These are phyloP conservation scores for Oenanthe javanica DNA, from an alignment of 140 eudicot genomes.

Conservation along the genomic window DNA sequence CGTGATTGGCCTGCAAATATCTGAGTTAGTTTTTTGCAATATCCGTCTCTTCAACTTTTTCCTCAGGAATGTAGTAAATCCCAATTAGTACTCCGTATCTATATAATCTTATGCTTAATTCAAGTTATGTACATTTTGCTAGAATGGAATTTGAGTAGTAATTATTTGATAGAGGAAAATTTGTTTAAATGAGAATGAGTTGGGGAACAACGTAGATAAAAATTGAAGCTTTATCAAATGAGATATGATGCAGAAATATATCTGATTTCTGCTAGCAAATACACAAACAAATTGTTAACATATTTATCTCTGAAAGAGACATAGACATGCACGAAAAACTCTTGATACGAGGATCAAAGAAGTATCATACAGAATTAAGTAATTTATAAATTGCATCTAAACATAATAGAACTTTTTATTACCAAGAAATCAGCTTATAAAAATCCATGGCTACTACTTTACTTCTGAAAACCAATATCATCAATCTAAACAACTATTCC, in stretches of 20 bases:
- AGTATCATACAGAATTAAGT: not conserved
- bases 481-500: not conserved
- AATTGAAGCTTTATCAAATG: not conserved
- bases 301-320: not conserved
- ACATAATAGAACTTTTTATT: not conserved
- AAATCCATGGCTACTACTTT: not conserved
- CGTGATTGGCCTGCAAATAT: conserved; percentile 28
- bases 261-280: not conserved
- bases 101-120: not conserved
- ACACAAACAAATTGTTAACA: not conserved
- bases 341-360: not conserved
- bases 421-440: not conserved
- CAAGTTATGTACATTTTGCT: not conserved
- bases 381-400: not conserved
- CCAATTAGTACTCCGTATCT: not conserved
- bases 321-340: not conserved
- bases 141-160: not conserved
- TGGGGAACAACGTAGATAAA: not conserved
- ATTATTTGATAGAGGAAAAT: not conserved
- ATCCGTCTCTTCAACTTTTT: not conserved
- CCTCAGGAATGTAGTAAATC: not conserved
- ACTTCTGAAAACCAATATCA: not conserved
- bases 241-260: not conserved
- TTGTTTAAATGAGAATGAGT: not conserved
- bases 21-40: conserved; percentile 13